Evolutionary conservation across 73 alveolate genomes (phyloP), one percentile per base, ranked within the genome.

Genomic region (Paramecium biaurelia): DNA sequence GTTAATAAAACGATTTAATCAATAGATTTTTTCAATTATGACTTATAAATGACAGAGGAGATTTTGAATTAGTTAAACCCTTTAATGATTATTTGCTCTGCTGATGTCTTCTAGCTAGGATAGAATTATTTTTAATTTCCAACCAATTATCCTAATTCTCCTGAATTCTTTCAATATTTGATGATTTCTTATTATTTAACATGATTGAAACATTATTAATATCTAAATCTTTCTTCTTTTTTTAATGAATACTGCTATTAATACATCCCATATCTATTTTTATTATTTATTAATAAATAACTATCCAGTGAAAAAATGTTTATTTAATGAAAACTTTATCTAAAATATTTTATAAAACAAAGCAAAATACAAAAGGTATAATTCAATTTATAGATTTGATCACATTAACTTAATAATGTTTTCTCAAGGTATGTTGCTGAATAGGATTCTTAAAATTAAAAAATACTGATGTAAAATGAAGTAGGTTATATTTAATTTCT

Each of bases 381-480:
- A 53, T 1, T 53, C 68, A 53, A 53, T 53, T 53, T 18, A 53
- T 53, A 18, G 68, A 53, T 53, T 53, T 53, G 68, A 53, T 53
- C 68, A 53, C 68, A 7, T 53, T 53, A 23, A 53, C 68, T 53
- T 53, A 53, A 53, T 53, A 53, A 21, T 53, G n/a, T 53, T 53
- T 18, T 7, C 18, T 53, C 4, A 53, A 18, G 9, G 21, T 53
- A 15, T 53, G 6, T 12, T 63, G 84, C 12, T 63, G 24, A 63
- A 72, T 72, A 28, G 86, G 86, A 21, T 72, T 72, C 58, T 72
- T 72, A 72, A 28, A 38, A 38, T 72, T 72, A 37, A 72, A 72
- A 37, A 35, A 72, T 7, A 72, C 86, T 34, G 86, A 72, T 12
- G 47, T 14, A 34, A 72, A 72, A 18, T 72, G 86, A 23, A 72